Base-by-base conservation (phyloP, 148 eudicot species). In the Cornus kousa region DNA sequence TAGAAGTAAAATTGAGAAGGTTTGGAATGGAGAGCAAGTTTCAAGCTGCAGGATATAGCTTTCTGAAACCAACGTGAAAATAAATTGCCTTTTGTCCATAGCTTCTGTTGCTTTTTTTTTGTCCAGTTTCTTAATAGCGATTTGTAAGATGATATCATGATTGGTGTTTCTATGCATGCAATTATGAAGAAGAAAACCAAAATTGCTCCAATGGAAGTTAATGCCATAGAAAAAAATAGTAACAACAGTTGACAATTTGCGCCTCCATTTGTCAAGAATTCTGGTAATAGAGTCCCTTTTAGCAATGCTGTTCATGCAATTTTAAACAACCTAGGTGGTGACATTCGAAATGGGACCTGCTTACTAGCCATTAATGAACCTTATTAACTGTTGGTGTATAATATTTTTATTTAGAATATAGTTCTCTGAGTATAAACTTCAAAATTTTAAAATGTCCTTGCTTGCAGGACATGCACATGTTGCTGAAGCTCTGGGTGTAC, bases 401-500 rank as follows among this genome's bases (percentile, higher is more conserved):
- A 17, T 17, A 20, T 73, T 35, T 19, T 40, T 4, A 3, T 16
- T 10, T 3, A 12, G n/a, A 28, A 9, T 9, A 5, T 60, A 65
- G 46, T 73, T 55, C 50, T n/a, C n/a, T 31, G 32, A 46, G 32
- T 66, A 32, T 12, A 24, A 10, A 32, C 11, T 64, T 68, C 48
- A 14, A 39, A 73, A 37, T 19, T 67, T 82, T 67, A 22, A 46
- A 50, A 7, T 72, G 50, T 73, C 28, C 8, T 85, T 82, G 73
- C 57, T 82, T 78, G 75, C 95, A 96, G 99, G 99, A 77, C 98
- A 96, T 82, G 82, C 82, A 71, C 97, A 96, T 82, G 92, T 96
- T 76, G 99, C 99, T 73, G 99, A 96, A 90, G 98, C 97, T 89
- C 98, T 96, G 62, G 90, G 88, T 57, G 87, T 96, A 14, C 99